phyloP scores from a whole-genome alignment of 768 basidiomycete species.

The Serendipita sp. region DNA sequence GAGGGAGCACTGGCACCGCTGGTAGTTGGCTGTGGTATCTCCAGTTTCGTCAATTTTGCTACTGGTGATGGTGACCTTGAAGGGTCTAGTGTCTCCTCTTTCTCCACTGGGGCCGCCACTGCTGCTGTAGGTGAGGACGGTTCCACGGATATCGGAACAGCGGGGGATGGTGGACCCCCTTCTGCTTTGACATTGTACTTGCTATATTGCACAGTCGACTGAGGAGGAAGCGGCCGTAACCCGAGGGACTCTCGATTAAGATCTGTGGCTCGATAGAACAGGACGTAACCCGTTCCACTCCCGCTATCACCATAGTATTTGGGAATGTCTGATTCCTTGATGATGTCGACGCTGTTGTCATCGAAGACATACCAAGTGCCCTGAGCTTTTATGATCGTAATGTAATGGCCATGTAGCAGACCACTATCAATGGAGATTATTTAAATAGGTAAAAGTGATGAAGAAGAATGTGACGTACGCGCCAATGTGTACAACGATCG shows the following conservation, averaged over 20 bases:
- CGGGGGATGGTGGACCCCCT: background rate
- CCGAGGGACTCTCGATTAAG: constrained; percentile 63
- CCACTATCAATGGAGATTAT: constrained; percentile 39
- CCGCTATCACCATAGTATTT: constrained; percentile 89
- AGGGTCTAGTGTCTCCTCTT: background rate
- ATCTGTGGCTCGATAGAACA: constrained; percentile 93
- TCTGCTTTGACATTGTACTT: background rate
- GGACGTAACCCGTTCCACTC: constrained; percentile 82
- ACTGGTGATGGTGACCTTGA: background rate
- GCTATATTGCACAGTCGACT: background rate
- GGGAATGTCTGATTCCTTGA: constrained; percentile 79
- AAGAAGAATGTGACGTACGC: constrained; percentile 43
- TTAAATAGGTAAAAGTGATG: constrained; percentile 12
- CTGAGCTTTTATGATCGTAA: constrained; percentile 79
- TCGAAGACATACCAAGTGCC: constrained; percentile 87
- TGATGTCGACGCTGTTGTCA: constrained; percentile 79
- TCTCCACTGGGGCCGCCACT: background rate
- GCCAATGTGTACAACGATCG: constrained; percentile 98
- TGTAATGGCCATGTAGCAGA: constrained; percentile 97
- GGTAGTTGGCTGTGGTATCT: background rate
- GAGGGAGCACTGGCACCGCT: background rate
- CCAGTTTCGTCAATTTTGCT: background rate
- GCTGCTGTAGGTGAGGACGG: background rate
- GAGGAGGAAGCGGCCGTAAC: constrained; percentile 25
- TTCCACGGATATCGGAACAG: background rate